phyloP scores from a whole-genome alignment of 208 protist species.

The Acanthamoeba royreba region DNA sequence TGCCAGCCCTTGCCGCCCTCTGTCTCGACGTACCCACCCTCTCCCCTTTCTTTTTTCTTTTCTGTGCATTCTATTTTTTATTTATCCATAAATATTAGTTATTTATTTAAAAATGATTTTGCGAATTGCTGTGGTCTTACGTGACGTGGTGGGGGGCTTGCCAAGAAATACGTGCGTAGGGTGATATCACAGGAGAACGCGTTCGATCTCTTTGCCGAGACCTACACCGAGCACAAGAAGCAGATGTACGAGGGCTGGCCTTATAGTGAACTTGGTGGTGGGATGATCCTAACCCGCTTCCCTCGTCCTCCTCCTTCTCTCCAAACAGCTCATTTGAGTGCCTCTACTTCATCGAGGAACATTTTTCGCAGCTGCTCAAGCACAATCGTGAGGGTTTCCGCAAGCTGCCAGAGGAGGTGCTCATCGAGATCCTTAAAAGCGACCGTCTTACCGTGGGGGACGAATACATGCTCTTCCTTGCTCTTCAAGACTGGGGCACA shows the following conservation, averaged over 20 bases:
- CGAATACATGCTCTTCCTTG: slow-evolving; percentile 11
- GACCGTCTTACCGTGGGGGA: neutral
- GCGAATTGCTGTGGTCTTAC: neutral
- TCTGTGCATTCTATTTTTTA: neutral
- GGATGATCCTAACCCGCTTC: too few species aligned
- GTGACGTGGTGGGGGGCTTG: neutral
- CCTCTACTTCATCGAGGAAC: slow-evolving; percentile 10
- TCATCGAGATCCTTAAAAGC: neutral
- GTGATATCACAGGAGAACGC: neutral
- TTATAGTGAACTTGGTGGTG: too few species aligned
- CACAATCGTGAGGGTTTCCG: neutral
- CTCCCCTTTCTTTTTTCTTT: neutral
- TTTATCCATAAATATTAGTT: neutral
- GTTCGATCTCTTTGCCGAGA: neutral
- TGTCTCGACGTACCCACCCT: neutral
- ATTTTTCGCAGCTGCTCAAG: neutral
- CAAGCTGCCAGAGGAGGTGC: neutral
- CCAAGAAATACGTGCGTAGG: neutral
- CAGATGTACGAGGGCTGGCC: too few species aligned
- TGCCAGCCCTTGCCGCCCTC: neutral
- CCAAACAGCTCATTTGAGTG: slow-evolving; percentile 19
- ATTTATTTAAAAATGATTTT: neutral
- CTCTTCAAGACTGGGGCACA: neutral
- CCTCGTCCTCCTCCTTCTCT: too few species aligned
- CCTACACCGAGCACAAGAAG: slow-evolving; percentile 7